These are phyloP conservation scores for Flaveria brownii DNA, from an alignment of 129 eudicot genomes.

Conservation along the genomic window DNA sequence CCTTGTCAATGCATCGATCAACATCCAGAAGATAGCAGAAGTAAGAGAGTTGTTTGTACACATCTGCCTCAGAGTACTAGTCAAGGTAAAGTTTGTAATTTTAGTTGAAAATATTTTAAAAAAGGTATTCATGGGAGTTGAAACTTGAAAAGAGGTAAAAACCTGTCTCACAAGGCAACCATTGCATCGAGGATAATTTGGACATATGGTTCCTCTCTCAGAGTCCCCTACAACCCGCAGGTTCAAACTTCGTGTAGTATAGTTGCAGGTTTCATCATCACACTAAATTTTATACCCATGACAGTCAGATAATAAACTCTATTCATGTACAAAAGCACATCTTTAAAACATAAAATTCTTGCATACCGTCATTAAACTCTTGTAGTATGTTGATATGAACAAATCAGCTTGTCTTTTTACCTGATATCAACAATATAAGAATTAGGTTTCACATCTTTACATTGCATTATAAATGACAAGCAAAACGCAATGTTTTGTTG, in stretches of 20 bases:
- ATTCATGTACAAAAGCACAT: background rate
- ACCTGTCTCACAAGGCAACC: constrained; percentile 91
- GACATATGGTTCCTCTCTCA: constrained; percentile 91
- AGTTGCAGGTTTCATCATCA: constrained; percentile 93
- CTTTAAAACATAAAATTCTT: constrained; percentile 8
- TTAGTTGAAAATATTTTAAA: background rate
- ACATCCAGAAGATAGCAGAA: constrained; percentile 82
- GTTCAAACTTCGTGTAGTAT: constrained; percentile 82
- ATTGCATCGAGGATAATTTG: constrained; percentile 87
- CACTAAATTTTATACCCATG: constrained; percentile 51
- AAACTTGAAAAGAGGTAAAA: background rate
- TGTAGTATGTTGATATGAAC: constrained; percentile 80
- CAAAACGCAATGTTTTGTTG: too few relatives aligned
- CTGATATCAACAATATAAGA: constrained; percentile 39
- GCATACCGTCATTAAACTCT: constrained; percentile 82
- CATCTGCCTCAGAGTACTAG: constrained; percentile 84
- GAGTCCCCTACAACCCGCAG: constrained; percentile 85
- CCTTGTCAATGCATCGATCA: constrained; percentile 83
- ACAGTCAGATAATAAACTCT: background rate
- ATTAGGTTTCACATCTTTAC: background rate
- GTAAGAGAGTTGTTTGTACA: constrained; percentile 86
- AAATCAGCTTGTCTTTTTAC: constrained; percentile 84
- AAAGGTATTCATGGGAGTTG: background rate
- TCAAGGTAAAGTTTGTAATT: constrained; percentile 8
- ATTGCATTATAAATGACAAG: background rate